Base-by-base conservation (phyloP, 345 rosid species). In the Salix viminalis region DNA sequence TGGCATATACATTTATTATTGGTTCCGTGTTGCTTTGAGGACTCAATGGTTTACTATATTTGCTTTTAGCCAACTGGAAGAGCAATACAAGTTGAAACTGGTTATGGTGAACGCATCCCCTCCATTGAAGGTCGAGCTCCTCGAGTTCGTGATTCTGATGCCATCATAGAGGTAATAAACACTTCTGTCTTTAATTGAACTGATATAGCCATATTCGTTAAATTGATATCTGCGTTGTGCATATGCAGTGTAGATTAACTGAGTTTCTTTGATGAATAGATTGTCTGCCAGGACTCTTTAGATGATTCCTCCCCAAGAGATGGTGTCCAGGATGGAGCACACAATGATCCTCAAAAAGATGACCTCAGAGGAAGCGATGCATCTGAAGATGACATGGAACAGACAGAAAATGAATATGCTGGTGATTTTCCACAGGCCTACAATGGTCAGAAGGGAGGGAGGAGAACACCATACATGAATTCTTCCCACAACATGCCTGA, bases 41-140 rank as follows among this genome's bases (percentile, higher is more conserved):
- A 69, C 61, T 69, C 36, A 79, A 64, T 74, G 42, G 14, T 72
- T 66, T 65, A 71, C n/a, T 72, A 72, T 58, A 8, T 71, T 77
- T 62, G 72, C 73, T 69, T 71, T 78, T 89, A 96, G 99, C 99
- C 99, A 73, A 88, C 97, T 67, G 99, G 99, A 76, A 89, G 98
- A 86, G 88, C 98, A 30, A 96, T 96, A 84, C 99, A 93, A 83
- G 99, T 96, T 67, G 99, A 96, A 84, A 84, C 85, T 78, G 98
- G 98, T 71, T 86, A 54, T 81, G 94, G 95, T 80, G 99, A 96
- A 56, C 98, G 99, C 37, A 87, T 86, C 44, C 97, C 98, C 1
- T 96, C 99, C 70, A 81, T 86, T 62, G 99, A 96, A 75, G 87
- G 94, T 60, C 94, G 99, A 36, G 93, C 90, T 39, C 94, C 97